Evolutionary conservation across 2,329 filamentous ascomycete genomes (phyloP).

Genomic region (Trichoderma sp.): DNA sequence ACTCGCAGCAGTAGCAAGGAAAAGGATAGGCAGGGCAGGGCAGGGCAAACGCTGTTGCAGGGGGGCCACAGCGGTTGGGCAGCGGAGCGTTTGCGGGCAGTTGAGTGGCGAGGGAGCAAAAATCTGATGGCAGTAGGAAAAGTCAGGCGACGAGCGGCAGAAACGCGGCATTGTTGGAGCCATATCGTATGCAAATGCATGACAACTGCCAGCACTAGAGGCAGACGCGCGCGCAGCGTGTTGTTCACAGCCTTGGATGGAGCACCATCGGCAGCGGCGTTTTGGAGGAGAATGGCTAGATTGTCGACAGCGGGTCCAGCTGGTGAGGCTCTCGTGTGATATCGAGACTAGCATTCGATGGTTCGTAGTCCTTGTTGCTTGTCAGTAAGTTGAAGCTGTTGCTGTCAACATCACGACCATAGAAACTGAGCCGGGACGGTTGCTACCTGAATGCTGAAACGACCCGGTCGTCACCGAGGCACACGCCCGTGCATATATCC

Average conservation of each 20-base stretch:
- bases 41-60: constrained; percentile 10
- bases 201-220: constrained; percentile 5
- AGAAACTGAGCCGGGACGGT: background rate
- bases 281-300: background rate
- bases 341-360: background rate
- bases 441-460: background rate
- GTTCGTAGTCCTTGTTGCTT: constrained; percentile 1
- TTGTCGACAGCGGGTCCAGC: constrained; percentile 10
- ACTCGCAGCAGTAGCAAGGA: background rate
- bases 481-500: no score
- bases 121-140: background rate
- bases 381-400: background rate
- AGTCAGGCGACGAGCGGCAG: constrained; percentile 18
- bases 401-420: constrained; percentile 11
- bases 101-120: constrained; percentile 9
- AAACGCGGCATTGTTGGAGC: constrained; percentile 15
- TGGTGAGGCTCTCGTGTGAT: background rate
- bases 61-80: constrained; percentile 16
- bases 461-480: constrained; percentile 16
- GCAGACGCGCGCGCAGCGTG: background rate
- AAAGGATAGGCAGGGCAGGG: background rate
- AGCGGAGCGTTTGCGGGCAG: constrained; percentile 23
- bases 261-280: constrained; percentile 22
- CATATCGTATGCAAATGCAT: constrained; percentile 8
- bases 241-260: constrained; percentile 2